Evolutionary conservation across 768 basidiomycete genomes (phyloP), one percentile per base, ranked within the genome.

Genomic region (Mycena pura): DNA sequence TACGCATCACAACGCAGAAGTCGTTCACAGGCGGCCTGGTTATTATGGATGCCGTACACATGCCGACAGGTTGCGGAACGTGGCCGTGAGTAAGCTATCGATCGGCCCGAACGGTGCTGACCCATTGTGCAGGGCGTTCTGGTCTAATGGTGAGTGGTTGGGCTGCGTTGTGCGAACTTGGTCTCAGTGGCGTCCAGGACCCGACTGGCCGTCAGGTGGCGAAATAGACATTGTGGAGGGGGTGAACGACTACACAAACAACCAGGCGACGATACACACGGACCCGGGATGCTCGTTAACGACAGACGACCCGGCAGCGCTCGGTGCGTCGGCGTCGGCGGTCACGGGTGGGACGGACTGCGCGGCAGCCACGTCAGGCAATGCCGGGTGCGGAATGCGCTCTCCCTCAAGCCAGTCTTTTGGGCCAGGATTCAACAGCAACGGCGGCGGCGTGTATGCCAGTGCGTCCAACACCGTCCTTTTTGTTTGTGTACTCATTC

Each of bases 381-480:
- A 93, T 62, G 80, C 87, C 69, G 93, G 94, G 21, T 98, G 95
- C 72, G 95, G 95, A 9, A 80, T 91, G 36, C 87, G 89, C 10
- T 84, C 88, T 9, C 71, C 73, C 29, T 77, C 80, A 49, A 76
- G 73, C 51, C 86, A 84, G 59, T 88, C 89, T 2, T 96, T 91
- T 70, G 95, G 95, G n/a, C 74, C 82, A n/a, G 86, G 80, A 13
- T 98, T 96, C 80, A 98, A 98, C 74, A 73, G 70, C n/a, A 88
- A 83, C 65, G 86, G 87, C 10, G 95, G 95, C 43, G 95, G 95
- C 67, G 90, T 94, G 49, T 96, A 94, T 76, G 91, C 91, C 50
- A 93, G 93, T 95, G 70, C 73, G 92, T 85, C 22, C 53, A 29
- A 13, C 27, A 7, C 43, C 48, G 57, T 44, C 44, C 19, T 52